Percentiles rank a stretch among this genome's conserved stretches.
These are phyloP conservation scores for Malus sylvestris DNA, from an alignment of 306 rosid species.

Conservation along the genomic window DNA sequence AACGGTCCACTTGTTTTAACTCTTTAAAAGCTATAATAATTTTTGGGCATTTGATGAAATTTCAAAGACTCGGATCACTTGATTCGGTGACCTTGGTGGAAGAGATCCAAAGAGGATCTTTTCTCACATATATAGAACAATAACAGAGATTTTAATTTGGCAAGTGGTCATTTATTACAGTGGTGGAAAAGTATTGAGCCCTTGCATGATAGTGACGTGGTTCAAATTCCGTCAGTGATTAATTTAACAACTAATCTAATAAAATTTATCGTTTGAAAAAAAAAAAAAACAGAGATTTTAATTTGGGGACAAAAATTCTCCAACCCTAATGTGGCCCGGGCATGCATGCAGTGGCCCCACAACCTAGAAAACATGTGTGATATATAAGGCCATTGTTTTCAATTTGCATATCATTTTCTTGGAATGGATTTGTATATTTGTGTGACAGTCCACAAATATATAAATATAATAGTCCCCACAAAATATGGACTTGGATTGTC, in stretches of 20 bases:
- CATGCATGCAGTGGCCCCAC: slow-evolving; percentile 33
- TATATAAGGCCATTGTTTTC: slow-evolving; percentile 27
- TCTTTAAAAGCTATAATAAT: no score
- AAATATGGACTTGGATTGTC: no score
- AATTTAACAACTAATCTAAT: no score
- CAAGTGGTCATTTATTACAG: accelerated
- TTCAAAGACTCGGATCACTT: no score
- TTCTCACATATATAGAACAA: no score
- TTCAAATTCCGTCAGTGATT: accelerated
- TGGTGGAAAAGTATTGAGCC: no score
- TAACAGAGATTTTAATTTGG: neutral
- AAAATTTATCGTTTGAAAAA: no score
- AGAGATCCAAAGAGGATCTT: no score
- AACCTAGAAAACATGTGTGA: slow-evolving; percentile 5
- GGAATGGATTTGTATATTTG: slow-evolving; percentile 15
- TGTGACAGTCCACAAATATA: slow-evolving; percentile 19
- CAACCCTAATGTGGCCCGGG: neutral
- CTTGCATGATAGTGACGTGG: accelerated
- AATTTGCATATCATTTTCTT: slow-evolving; percentile 17
- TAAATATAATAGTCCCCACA: slow-evolving; percentile 19
- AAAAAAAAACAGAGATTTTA: no score
- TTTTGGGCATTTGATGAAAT: no score
- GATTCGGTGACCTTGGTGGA: no score
- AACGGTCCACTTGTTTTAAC: no score
- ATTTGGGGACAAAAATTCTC: slow-evolving; percentile 40